Evolutionary conservation across 1,284 basidiomycete genomes (phyloP).

Genomic region (Ustilago trichophora): DNA sequence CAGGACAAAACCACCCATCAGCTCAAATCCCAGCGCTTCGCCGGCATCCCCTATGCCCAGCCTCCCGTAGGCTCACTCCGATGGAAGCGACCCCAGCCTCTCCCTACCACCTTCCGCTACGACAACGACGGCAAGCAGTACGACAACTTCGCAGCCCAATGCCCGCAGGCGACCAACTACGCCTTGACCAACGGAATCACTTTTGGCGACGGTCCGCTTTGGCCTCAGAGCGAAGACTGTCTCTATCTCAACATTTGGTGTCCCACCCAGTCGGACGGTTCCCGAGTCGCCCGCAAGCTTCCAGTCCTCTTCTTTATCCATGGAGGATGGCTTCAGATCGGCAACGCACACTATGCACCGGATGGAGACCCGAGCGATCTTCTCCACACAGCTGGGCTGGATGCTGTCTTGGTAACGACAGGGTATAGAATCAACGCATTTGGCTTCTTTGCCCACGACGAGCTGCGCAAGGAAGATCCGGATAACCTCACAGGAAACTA

Average conservation of each 20-base stretch:
- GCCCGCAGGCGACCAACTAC: constrained; percentile 37
- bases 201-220: not conserved
- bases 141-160: constrained; percentile 11
- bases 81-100: constrained; percentile 34
- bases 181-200: constrained; percentile 24
- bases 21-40: constrained; percentile 35
- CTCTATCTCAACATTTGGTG: constrained; percentile 51
- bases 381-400: constrained; percentile 16
- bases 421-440: constrained; percentile 47
- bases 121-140: constrained; percentile 23
- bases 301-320: constrained; percentile 47
- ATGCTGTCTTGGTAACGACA: constrained; percentile 37
- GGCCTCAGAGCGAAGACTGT: constrained; percentile 38
- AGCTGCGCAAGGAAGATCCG: constrained; percentile 22
- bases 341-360: constrained; percentile 20
- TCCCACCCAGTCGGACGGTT: constrained; percentile 11
- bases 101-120: constrained; percentile 22
- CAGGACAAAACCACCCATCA: constrained; percentile 15
- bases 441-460: constrained; percentile 45
- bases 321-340: constrained; percentile 50
- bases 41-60: constrained; percentile 45
- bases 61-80: constrained; percentile 37
- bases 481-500: constrained; percentile 40
- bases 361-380: constrained; percentile 31
- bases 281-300: constrained; percentile 1